A percentile compares a stretch with the other conserved stretches of the same genome.
phyloP scores from a whole-genome alignment of 306 rosid genomes.

The Cercis canadensis region DNA sequence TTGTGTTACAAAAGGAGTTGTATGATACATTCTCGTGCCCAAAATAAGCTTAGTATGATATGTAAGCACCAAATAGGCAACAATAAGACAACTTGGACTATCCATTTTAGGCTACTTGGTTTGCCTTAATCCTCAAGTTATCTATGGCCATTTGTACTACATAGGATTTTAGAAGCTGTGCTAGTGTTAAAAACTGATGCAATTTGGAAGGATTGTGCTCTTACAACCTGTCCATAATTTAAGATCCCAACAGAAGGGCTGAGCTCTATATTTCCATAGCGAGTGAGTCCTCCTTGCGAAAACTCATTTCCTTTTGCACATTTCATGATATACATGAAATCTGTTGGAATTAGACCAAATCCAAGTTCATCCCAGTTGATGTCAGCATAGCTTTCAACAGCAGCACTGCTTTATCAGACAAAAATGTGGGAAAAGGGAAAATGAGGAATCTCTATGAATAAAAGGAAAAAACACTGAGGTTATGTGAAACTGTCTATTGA shows the following conservation, averaged over 20 bases:
- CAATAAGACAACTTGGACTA: no score
- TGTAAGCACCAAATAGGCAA: no score
- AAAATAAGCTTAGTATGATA: no score
- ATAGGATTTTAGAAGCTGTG: no score
- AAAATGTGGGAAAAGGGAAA: not conserved
- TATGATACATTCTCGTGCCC: no score
- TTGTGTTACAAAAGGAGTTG: no score
- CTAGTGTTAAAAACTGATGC: not conserved
- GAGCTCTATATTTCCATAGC: slow-evolving; percentile 54
- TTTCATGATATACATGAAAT: slow-evolving; percentile 62
- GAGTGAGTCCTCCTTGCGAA: slow-evolving; percentile 50
- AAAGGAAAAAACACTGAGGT: not conserved
- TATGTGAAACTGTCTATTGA: not conserved
- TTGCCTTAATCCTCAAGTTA: not conserved
- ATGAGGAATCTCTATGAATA: not conserved
- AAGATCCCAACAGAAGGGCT: slow-evolving; percentile 62
- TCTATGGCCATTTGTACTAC: no score
- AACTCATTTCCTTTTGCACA: slow-evolving; percentile 47
- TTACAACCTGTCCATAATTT: slow-evolving; percentile 70
- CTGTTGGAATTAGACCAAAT: slow-evolving; percentile 48
- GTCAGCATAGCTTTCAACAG: slow-evolving; percentile 35
- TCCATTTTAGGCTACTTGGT: not conserved
- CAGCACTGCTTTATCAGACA: slow-evolving; percentile 20
- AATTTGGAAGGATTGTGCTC: not conserved
- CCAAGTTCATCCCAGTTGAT: slow-evolving; percentile 66